Evolutionary conservation across 2,329 filamentous ascomycete species (phyloP).

Genomic region (Biscogniauxia mediterranea): DNA sequence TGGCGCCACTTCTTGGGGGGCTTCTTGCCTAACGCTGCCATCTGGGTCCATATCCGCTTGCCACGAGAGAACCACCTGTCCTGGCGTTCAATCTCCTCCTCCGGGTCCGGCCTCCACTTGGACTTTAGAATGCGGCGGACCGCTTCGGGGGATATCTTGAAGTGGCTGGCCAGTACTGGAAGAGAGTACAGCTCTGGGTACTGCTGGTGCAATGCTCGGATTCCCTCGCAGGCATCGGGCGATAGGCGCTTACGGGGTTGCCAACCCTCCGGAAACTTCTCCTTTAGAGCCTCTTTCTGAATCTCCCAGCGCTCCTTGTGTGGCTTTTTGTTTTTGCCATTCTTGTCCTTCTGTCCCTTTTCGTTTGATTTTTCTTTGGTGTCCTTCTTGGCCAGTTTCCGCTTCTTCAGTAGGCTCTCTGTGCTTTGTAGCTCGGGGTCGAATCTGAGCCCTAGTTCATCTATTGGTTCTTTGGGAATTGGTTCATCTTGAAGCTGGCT

Average conservation of each 20-base stretch:
- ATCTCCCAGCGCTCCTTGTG: slow-evolving; percentile 61
- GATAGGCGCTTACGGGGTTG: slow-evolving; percentile 81
- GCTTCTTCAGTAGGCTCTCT: slow-evolving; percentile 23
- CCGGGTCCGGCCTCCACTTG: slow-evolving; percentile 65
- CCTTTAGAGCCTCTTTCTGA: slow-evolving; percentile 71
- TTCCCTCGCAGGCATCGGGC: slow-evolving; percentile 87
- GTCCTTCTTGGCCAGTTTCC: slow-evolving; percentile 25
- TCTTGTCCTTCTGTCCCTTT: slow-evolving; percentile 4
- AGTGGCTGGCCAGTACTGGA: slow-evolving; percentile 68
- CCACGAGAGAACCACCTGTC: slow-evolving; percentile 62
- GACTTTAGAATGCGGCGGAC: slow-evolving; percentile 82
- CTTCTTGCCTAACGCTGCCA: slow-evolving; percentile 60
- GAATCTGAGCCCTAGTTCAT: neutral
- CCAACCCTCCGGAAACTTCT: slow-evolving; percentile 84
- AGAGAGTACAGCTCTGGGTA: slow-evolving; percentile 78
- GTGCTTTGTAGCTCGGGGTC: neutral
- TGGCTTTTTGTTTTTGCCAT: slow-evolving; percentile 18
- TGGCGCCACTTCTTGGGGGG: slow-evolving; percentile 59
- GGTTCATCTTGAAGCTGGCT: too few relatives aligned
- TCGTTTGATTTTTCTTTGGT: neutral
- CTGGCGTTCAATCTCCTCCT: slow-evolving; percentile 57
- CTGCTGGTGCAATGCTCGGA: slow-evolving; percentile 75
- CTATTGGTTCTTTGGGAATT: neutral
- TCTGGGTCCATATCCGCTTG: slow-evolving; percentile 56
- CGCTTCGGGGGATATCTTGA: slow-evolving; percentile 82